These are phyloP conservation scores for Pythium monospermum DNA, from an alignment of 352 stramenopile species.

Conservation along the genomic window DNA sequence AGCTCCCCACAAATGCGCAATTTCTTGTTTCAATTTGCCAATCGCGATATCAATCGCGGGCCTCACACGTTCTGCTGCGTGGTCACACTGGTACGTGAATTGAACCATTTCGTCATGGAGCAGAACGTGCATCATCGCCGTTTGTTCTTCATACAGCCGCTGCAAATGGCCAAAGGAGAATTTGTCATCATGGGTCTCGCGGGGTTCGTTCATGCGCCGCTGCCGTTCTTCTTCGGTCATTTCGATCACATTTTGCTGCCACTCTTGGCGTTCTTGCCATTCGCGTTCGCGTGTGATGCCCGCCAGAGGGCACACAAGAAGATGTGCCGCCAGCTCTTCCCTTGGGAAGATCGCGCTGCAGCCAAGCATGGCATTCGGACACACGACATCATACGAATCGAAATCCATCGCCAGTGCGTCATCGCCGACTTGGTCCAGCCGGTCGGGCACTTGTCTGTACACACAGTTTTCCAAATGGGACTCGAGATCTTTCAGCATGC, in stretches of 20 bases:
- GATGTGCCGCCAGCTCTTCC: slow-evolving; percentile 60
- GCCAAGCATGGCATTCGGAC: slow-evolving; percentile 73
- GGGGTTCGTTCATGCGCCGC: slow-evolving; percentile 58
- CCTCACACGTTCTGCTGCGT: slow-evolving; percentile 28
- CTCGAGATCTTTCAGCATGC: slow-evolving; percentile 78
- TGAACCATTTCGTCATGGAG: slow-evolving; percentile 73
- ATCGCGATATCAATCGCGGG: slow-evolving; percentile 53
- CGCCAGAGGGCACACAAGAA: slow-evolving; percentile 60
- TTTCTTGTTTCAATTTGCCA: slow-evolving; percentile 32
- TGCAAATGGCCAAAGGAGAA: slow-evolving; percentile 69
- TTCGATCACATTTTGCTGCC: slow-evolving; percentile 54
- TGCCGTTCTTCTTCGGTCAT: slow-evolving; percentile 71
- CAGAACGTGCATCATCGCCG: slow-evolving; percentile 65
- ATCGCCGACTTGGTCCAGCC: slow-evolving; percentile 56
- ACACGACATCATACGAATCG: slow-evolving; percentile 81
- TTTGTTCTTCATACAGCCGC: slow-evolving; percentile 78
- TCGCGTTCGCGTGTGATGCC: slow-evolving; percentile 73
- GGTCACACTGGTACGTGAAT: slow-evolving; percentile 46
- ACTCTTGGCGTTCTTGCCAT: slow-evolving; percentile 69
- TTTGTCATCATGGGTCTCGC: slow-evolving; percentile 21
- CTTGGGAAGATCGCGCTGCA: slow-evolving; percentile 77
- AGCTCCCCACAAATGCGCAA: slow-evolving; percentile 45
- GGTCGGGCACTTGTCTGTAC: slow-evolving; percentile 76
- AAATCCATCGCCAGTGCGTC: slow-evolving; percentile 51
- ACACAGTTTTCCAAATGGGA: slow-evolving; percentile 56